These are phyloP conservation scores for Wickerhamomyces queroliae DNA, from an alignment of 805 yeast species.

Conservation along the genomic window DNA sequence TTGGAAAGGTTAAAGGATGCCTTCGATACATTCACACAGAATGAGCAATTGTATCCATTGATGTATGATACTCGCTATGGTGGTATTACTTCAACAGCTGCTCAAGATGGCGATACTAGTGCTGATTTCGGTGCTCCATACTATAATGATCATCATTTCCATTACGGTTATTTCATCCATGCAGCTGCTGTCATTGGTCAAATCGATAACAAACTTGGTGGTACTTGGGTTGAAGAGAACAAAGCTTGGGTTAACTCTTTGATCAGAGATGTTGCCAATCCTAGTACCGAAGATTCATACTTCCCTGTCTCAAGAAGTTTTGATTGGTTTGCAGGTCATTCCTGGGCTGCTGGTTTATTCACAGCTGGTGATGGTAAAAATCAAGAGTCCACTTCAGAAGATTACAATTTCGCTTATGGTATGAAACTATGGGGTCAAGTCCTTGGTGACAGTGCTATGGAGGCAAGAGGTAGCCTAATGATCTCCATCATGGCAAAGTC, in stretches of 20 bases:
- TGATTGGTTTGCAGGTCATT: constrained; percentile 71
- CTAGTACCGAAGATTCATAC: constrained; percentile 41
- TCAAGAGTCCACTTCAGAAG: constrained; percentile 69
- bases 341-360: constrained; percentile 69
- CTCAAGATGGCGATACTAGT: constrained; percentile 33
- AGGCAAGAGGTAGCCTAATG: constrained; percentile 51
- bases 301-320: constrained; percentile 64
- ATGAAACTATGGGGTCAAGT: constrained; percentile 66
- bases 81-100: constrained; percentile 51
- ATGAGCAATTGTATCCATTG: constrained; percentile 43
- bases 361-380: constrained; percentile 63
- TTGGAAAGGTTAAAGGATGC: constrained; percentile 36
- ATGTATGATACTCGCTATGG: constrained; percentile 49
- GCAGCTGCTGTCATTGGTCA: constrained; percentile 78
- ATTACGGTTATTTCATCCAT: constrained; percentile 77
- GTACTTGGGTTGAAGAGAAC: constrained; percentile 42
- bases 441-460: constrained; percentile 46
- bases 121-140: constrained; percentile 68
- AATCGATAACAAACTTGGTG: constrained; percentile 49
- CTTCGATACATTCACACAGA: constrained; percentile 32
- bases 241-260: constrained; percentile 55
- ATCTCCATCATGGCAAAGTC: constrained; percentile 49
- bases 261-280: constrained; percentile 65
- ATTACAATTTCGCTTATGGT: constrained; percentile 62
- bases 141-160: constrained; percentile 86